Evolutionary conservation across 2,329 filamentous ascomycete genomes (phyloP).

Genomic region (Pseudocercospora fuligena): DNA sequence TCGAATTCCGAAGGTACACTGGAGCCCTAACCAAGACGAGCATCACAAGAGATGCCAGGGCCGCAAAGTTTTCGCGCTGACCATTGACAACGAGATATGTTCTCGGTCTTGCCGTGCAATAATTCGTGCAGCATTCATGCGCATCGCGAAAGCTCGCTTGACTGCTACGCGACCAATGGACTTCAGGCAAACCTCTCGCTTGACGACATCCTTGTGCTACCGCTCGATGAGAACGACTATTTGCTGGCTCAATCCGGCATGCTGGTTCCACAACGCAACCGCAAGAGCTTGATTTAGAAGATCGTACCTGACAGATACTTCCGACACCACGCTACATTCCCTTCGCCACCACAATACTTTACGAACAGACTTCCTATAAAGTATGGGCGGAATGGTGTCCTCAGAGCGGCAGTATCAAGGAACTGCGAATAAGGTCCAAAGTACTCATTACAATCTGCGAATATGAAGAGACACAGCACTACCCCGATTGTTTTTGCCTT

Average conservation of each 20-base stretch:
- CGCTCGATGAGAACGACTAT: neutral
- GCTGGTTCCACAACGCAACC: constrained; percentile 7
- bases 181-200: neutral
- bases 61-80: neutral
- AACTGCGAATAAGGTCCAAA: neutral
- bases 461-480: neutral
- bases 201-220: constrained; percentile 7
- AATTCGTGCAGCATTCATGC: constrained; percentile 4
- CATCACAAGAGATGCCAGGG: no score
- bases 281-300: constrained; percentile 4
- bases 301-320: constrained; percentile 9
- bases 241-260: neutral
- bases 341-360: neutral
- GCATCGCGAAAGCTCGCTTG: neutral
- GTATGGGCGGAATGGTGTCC: neutral
- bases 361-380: neutral
- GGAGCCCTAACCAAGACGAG: no score
- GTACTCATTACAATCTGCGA: neutral
- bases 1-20: neutral
- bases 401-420: neutral
- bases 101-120: constrained; percentile 4
- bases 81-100: neutral
- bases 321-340: neutral
- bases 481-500: neutral
- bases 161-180: neutral